Percentiles rank a stretch among this genome's conserved stretches.
phyloP scores from a whole-genome alignment of 2,329 filamentous ascomycete genomes.

The Ceratocystis eucalypticola region DNA sequence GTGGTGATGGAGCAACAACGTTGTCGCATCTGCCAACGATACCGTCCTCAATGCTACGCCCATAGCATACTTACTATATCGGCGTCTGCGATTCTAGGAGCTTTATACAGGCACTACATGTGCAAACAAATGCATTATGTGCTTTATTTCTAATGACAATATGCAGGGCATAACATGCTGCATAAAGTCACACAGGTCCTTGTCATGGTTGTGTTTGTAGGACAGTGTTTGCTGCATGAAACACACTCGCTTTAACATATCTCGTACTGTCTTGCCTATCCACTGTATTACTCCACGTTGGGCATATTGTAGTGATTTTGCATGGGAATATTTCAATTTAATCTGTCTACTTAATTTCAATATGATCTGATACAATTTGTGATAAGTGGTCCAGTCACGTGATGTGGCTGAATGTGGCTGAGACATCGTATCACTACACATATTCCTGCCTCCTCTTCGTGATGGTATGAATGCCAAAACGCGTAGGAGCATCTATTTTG shows the following conservation, averaged over 20 bases:
- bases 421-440: too few species aligned
- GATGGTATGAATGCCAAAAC: background rate
- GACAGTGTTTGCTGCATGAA: slow-evolving; percentile 14
- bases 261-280: background rate
- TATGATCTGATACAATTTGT: too few species aligned
- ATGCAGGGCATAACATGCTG: background rate
- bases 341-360: too few species aligned
- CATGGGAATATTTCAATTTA: too few species aligned
- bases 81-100: too few species aligned
- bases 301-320: background rate
- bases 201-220: slow-evolving; percentile 12
- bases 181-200: background rate
- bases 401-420: too few species aligned
- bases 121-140: background rate
- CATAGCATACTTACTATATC: too few species aligned
- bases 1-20: too few species aligned
- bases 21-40: too few species aligned
- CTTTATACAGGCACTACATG: background rate
- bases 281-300: too few species aligned
- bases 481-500: background rate
- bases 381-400: too few species aligned
- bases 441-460: background rate
- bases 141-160: background rate
- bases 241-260: slow-evolving; percentile 12
- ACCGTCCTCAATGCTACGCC: too few species aligned